Evolutionary conservation across 2,329 filamentous ascomycete species (phyloP), one percentile per base, ranked within the genome.

Genomic region (Cladophialophora immunda): DNA sequence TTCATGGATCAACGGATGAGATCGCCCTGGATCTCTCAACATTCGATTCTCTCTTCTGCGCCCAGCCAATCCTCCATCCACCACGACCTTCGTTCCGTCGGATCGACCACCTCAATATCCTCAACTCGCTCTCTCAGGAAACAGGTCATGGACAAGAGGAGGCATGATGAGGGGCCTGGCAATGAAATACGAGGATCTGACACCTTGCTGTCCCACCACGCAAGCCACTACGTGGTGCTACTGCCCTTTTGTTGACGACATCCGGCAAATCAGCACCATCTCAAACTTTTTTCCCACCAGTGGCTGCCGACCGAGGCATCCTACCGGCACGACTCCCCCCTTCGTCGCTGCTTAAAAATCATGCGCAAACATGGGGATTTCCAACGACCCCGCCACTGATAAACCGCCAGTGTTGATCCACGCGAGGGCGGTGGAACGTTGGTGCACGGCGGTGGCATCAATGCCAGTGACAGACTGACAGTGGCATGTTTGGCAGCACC

Each of bases 321-420:
- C 7, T 25, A 50, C 45, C 45, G 45, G 45, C 45, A 50, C 22
- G 45, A 25, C n/a, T n/a, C n/a, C n/a, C n/a, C n/a, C n/a, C n/a
- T n/a, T n/a, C n/a, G n/a, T n/a, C n/a, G n/a, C n/a, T 22, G 45
- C 19, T 50, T 22, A 25, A 50, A 50, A 50, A 50, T 50, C 45
- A 50, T 13, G 22, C 17, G 38, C 38, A 19, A 41, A 41, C 38
- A 41, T 41, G 38, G 38, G 38, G 8, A 34, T 9, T 47, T 50
- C 13, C 45, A 50, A 8, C 45, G 19, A 50, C 45, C 45, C 45
- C 45, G 22, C 45, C 45, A 25, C n/a, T 25, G 45, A 50, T 50
- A 13, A 19, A 50, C 17, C 17, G 11, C 15, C 38, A 45, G n/a
- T 6, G 8, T 2, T 36, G 34, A 36, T 36, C 34, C 34, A 36